These are phyloP conservation scores for Porogramme epimiltina DNA, from an alignment of 1,284 basidiomycete genomes.

Conservation along the genomic window DNA sequence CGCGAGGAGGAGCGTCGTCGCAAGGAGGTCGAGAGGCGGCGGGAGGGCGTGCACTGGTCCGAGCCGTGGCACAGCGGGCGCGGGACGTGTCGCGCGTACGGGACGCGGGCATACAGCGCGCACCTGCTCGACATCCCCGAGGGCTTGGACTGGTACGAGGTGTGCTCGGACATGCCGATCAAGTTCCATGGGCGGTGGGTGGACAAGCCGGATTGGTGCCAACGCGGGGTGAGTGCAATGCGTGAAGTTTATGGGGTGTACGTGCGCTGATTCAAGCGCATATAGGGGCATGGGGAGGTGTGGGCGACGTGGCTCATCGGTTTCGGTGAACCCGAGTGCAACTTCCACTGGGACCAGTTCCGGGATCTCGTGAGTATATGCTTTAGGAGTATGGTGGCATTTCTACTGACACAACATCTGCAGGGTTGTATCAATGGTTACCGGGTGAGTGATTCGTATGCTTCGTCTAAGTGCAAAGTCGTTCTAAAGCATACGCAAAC, in stretches of 20 bases:
- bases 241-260: neutral
- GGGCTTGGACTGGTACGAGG: slow-evolving; percentile 15
- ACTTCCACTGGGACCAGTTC: slow-evolving; percentile 17
- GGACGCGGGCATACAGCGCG: slow-evolving; percentile 21
- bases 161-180: slow-evolving; percentile 22
- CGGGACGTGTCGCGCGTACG: slow-evolving; percentile 15
- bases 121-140: slow-evolving; percentile 14
- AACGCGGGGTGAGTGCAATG: slow-evolving; percentile 9
- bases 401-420: too few species aligned
- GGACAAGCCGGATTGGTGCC: slow-evolving; percentile 15
- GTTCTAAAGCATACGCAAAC: too few species aligned
- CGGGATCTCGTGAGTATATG: slow-evolving; percentile 14
- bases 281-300: slow-evolving; percentile 8
- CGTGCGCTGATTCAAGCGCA: neutral
- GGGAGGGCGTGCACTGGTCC: slow-evolving; percentile 21
- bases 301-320: slow-evolving; percentile 25
- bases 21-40: slow-evolving; percentile 15
- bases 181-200: slow-evolving; percentile 16
- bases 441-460: neutral
- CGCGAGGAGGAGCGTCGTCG: slow-evolving; percentile 12
- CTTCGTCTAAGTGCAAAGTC: too few species aligned
- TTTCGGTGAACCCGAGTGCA: slow-evolving; percentile 24
- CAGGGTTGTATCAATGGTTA: too few species aligned
- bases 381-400: neutral
- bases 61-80: slow-evolving; percentile 8